These are phyloP conservation scores for Pyrenophora seminiperda DNA, from an alignment of 2,329 filamentous ascomycete genomes.

Conservation along the genomic window DNA sequence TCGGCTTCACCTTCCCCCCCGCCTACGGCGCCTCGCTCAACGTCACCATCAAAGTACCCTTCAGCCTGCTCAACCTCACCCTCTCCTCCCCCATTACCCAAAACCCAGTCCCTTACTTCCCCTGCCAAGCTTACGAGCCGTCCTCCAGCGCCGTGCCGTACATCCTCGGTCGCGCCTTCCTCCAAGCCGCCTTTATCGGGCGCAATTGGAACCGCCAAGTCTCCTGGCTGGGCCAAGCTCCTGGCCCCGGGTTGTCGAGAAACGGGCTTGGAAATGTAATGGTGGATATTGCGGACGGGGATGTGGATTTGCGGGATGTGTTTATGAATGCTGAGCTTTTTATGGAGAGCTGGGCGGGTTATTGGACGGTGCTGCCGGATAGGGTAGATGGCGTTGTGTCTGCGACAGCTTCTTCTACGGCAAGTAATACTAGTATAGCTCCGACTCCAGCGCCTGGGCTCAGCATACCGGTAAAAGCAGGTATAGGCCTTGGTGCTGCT, in stretches of 20 bases:
- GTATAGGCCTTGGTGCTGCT: slow-evolving; percentile 2
- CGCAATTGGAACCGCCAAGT: slow-evolving; percentile 22
- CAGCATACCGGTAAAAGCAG: neutral
- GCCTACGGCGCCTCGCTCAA: slow-evolving; percentile 8
- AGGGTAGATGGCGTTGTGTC: neutral
- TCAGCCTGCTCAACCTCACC: slow-evolving; percentile 45
- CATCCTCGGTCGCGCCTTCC: slow-evolving; percentile 52
- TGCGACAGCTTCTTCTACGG: neutral
- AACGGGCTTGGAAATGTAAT: slow-evolving; percentile 8
- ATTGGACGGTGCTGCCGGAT: neutral
- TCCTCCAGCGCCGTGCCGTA: neutral
- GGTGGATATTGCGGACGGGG: slow-evolving; percentile 2
- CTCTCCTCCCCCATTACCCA: slow-evolving; percentile 47
- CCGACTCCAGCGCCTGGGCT: too few relatives aligned
- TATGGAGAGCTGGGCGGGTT: slow-evolving; percentile 2
- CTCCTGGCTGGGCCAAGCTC: slow-evolving; percentile 11
- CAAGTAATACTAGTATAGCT: too few relatives aligned
- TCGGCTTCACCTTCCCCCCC: slow-evolving; percentile 50
- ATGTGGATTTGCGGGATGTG: neutral
- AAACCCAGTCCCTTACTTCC: slow-evolving; percentile 50
- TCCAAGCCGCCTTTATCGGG: slow-evolving; percentile 56
- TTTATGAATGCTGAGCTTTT: slow-evolving; percentile 1
- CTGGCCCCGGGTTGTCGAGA: slow-evolving; percentile 1
- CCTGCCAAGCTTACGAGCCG: slow-evolving; percentile 43
- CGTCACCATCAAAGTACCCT: slow-evolving; percentile 53